Evolutionary conservation across 495 filamentous ascomycete species (phyloP).

Genomic region (Trichocladium uniseriatum): DNA sequence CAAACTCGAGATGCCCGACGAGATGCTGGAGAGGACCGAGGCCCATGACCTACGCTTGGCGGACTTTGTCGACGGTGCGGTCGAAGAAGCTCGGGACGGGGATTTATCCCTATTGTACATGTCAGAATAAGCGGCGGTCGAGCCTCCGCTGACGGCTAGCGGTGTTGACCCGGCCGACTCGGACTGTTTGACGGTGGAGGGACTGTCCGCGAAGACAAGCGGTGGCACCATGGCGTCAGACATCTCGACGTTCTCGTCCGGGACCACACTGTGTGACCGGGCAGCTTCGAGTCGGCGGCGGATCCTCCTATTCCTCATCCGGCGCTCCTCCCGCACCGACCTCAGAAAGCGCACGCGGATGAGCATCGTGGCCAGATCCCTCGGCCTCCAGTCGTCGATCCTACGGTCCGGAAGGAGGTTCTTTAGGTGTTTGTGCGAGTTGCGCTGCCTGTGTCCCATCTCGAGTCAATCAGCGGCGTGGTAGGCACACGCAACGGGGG

Average conservation of each 20-base stretch:
- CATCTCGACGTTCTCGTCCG: neutral
- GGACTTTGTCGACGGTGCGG: constrained; percentile 21
- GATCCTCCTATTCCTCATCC: constrained; percentile 14
- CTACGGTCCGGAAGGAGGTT: constrained; percentile 27
- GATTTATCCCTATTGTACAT: constrained; percentile 18
- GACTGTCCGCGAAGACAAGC: constrained; percentile 1
- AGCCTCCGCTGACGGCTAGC: constrained; percentile 11
- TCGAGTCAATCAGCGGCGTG: constrained; percentile 2
- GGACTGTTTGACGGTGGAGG: constrained; percentile 10
- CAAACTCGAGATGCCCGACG: constrained; percentile 27
- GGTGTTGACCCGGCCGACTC: constrained; percentile 19
- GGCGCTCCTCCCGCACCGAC: constrained; percentile 21
- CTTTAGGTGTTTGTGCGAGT: constrained; percentile 28
- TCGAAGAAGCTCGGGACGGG: constrained; percentile 18
- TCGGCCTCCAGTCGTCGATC: constrained; percentile 29
- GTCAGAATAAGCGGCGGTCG: constrained; percentile 14
- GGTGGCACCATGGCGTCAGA: neutral
- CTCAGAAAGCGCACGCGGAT: constrained; percentile 25
- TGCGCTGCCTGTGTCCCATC: constrained; percentile 20
- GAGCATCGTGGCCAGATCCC: constrained; percentile 24
- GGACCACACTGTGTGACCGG: neutral
- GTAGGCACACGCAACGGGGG: neutral
- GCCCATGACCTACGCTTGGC: constrained; percentile 28
- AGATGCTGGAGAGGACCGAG: constrained; percentile 28
- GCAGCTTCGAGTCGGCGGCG: constrained; percentile 11